These are phyloP conservation scores for Suillus subluteus DNA, from an alignment of 768 basidiomycete species.

Conservation along the genomic window DNA sequence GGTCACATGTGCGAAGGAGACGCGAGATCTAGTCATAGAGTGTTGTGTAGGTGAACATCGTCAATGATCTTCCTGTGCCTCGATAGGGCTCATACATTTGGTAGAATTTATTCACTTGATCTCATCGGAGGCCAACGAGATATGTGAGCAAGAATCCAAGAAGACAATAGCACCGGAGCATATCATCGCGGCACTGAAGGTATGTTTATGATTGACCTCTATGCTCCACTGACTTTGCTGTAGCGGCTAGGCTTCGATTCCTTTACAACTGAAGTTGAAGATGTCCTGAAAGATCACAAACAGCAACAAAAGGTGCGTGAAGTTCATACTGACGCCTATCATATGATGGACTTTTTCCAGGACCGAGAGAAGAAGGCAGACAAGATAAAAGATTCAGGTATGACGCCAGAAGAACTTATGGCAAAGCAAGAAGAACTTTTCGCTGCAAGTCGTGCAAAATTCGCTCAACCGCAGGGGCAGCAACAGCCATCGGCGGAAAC, in stretches of 20 bases:
- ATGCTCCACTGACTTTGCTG: constrained; percentile 16
- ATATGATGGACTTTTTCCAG: constrained; percentile 38
- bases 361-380: constrained; percentile 93
- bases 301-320: constrained; percentile 84
- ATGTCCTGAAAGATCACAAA: constrained; percentile 94
- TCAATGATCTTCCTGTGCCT: constrained; percentile 12
- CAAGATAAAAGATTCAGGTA: constrained; percentile 83
- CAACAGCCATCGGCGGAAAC: constrained; percentile 16
- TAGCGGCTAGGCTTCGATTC: constrained; percentile 93
- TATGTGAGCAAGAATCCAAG: constrained; percentile 97
- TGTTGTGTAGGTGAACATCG: constrained; percentile 95
- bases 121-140: constrained; percentile 96
- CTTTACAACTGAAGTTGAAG: constrained; percentile 88
- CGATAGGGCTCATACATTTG: constrained; percentile 19
- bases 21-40: constrained; percentile 95
- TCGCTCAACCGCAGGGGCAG: constrained; percentile 60
- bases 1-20: constrained; percentile 91
- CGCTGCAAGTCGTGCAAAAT: constrained; percentile 86
- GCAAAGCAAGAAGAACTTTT: constrained; percentile 91
- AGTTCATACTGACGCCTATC: background rate
- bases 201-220: constrained; percentile 33
- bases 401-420: constrained; percentile 89
- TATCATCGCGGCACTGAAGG: constrained; percentile 90
- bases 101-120: constrained; percentile 97
- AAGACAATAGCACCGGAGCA: constrained; percentile 99